phyloP scores from a whole-genome alignment of 2,329 filamentous ascomycete species.

The Fusarium tjaetaba region DNA sequence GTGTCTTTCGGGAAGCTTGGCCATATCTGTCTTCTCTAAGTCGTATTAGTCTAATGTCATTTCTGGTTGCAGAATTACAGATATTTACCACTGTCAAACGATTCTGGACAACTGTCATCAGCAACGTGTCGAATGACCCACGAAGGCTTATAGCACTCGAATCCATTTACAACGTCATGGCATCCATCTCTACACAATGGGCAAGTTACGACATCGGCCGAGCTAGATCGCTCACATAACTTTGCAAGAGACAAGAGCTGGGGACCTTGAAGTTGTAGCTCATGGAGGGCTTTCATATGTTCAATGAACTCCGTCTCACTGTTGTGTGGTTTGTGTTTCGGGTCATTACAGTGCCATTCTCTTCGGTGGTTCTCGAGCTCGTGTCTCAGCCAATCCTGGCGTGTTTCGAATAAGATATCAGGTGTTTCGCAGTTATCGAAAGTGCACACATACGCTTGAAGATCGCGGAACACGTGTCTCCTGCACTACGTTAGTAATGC shows the following conservation, averaged over 20 bases:
- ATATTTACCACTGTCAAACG: not conserved
- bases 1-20: not conserved
- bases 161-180: not conserved
- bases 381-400: not conserved
- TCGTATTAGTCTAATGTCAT: accelerated
- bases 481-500: not conserved
- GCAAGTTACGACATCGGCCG: not conserved
- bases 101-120: not conserved
- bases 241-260: not conserved
- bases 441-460: not conserved
- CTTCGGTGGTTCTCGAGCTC: not conserved
- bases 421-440: not conserved
- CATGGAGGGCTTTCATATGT: not conserved
- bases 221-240: not conserved
- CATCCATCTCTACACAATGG: not conserved
- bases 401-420: not conserved
- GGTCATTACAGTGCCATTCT: not conserved
- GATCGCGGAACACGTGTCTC: not conserved
- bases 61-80: accelerated
- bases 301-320: not conserved
- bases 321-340: not conserved
- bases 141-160: not conserved
- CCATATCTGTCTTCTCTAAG: not conserved
- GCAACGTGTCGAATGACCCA: not conserved
- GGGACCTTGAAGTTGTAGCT: not conserved